These are phyloP conservation scores for Exophiala sideris DNA, from an alignment of 2,329 filamentous ascomycete species.

Conservation along the genomic window DNA sequence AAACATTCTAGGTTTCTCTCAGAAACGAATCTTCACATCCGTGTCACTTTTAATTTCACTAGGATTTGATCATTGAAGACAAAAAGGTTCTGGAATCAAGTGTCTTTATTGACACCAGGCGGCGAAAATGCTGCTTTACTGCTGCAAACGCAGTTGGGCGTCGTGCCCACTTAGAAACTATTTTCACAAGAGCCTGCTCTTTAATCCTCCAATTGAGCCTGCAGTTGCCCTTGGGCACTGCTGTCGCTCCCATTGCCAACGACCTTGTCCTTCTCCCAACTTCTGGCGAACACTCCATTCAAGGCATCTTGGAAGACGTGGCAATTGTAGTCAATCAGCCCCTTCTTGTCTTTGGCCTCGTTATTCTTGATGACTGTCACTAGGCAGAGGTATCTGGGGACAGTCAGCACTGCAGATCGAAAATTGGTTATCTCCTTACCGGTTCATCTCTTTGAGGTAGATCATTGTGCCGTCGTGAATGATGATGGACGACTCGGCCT, in stretches of 20 bases:
- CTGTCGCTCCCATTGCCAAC: constrained; percentile 24
- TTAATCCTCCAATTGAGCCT: not conserved
- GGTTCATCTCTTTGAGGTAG: constrained; percentile 65
- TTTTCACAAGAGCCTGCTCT: not conserved
- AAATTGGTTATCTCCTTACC: constrained; percentile 44
- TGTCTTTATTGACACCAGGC: not conserved
- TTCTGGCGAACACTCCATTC: constrained; percentile 57
- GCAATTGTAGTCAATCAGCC: constrained; percentile 65
- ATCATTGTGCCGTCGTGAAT: constrained; percentile 61
- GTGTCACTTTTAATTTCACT: too few species aligned
- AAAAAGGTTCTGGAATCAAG: not conserved
- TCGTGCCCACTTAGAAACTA: not conserved
- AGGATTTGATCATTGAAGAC: too few species aligned
- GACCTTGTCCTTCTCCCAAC: constrained; percentile 41
- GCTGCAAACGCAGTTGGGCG: not conserved
- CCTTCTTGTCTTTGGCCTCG: constrained; percentile 62
- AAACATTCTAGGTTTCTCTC: too few species aligned
- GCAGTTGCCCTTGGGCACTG: constrained; percentile 10
- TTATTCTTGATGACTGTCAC: constrained; percentile 64
- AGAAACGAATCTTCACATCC: too few species aligned
- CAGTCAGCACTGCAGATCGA: constrained; percentile 9
- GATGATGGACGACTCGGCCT: constrained; percentile 61
- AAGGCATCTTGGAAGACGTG: constrained; percentile 62
- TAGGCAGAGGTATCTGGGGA: constrained; percentile 57
- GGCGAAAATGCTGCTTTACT: not conserved